Percentiles rank a stretch among this genome's conserved stretches.
Evolutionary conservation across 371 early-diverging fungal genomes (phyloP).

Genomic region (Mucor velutinosus): DNA sequence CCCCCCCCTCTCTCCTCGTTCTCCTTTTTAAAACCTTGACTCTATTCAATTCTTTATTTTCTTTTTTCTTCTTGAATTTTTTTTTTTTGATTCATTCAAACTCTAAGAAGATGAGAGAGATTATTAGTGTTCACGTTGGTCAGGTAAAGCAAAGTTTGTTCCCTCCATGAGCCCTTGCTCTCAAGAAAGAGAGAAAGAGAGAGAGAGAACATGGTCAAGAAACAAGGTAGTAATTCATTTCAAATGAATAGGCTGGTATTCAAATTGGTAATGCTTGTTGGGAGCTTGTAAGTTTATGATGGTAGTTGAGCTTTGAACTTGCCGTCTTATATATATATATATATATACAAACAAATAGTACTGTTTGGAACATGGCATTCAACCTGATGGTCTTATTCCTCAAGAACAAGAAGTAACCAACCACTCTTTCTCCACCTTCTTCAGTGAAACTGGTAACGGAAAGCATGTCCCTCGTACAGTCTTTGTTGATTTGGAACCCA

Average conservation of each 20-base stretch:
- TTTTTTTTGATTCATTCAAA: neutral
- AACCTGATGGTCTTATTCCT: conserved; percentile 94
- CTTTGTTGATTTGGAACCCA: conserved; percentile 98
- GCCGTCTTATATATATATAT: neutral
- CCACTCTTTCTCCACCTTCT: conserved; percentile 81
- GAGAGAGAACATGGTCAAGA: neutral
- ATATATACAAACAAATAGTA: conserved; percentile 45
- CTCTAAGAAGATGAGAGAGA: conserved; percentile 78
- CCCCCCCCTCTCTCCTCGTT: neutral
- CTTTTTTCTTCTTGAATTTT: conserved; percentile 1
- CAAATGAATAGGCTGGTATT: conserved; percentile 89
- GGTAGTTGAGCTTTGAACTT: conserved; percentile 35
- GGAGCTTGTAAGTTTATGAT: conserved; percentile 62
- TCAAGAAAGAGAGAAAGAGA: no score
- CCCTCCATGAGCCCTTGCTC: no score
- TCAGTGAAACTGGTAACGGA: conserved; percentile 94
- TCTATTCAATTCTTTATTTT: neutral
- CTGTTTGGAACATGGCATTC: conserved; percentile 98
- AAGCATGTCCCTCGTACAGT: conserved; percentile 98
- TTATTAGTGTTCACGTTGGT: conserved; percentile 97
- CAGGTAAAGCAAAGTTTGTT: conserved; percentile 23
- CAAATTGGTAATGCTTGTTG: conserved; percentile 99
- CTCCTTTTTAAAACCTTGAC: neutral
- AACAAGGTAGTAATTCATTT: neutral
- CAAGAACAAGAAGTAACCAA: conserved; percentile 44